These are phyloP conservation scores for Gleditsia sinensis DNA, from an alignment of 306 rosid genomes.

Conservation along the genomic window DNA sequence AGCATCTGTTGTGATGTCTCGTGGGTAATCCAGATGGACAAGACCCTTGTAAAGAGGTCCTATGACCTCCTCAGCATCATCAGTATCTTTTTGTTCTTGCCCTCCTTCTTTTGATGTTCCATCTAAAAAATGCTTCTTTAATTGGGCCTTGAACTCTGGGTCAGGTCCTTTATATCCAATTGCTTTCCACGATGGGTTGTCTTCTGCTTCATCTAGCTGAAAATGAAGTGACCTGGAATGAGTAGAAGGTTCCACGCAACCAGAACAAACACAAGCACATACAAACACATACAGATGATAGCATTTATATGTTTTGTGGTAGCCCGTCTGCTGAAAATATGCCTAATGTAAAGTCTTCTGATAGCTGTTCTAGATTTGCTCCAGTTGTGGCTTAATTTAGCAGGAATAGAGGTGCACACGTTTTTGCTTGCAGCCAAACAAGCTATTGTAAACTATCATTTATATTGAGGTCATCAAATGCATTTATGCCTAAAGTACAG, in stretches of 20 bases:
- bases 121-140: constrained; percentile 11
- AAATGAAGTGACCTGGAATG: not conserved
- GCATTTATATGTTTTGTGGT: not conserved
- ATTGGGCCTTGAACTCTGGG: constrained; percentile 48
- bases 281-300: not conserved
- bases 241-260: constrained; percentile 6
- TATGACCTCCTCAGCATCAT: constrained; percentile 32
- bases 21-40: constrained; percentile 41
- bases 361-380: not conserved
- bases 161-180: constrained; percentile 75
- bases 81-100: constrained; percentile 13
- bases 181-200: constrained; percentile 74
- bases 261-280: no score
- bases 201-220: constrained; percentile 62
- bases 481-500: no score
- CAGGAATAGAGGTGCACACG: not conserved
- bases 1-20: constrained; percentile 33
- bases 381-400: not conserved
- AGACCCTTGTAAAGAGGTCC: constrained; percentile 78
- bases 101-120: constrained; percentile 28
- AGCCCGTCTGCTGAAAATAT: not conserved
- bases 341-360: no score
- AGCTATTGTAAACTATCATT: no score
- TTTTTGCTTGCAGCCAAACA: not conserved
- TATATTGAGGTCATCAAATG: no score